Evolutionary conservation across 129 eudicot species (phyloP), one percentile per base, ranked within the genome.

Genomic region (Pittosporum tobira): DNA sequence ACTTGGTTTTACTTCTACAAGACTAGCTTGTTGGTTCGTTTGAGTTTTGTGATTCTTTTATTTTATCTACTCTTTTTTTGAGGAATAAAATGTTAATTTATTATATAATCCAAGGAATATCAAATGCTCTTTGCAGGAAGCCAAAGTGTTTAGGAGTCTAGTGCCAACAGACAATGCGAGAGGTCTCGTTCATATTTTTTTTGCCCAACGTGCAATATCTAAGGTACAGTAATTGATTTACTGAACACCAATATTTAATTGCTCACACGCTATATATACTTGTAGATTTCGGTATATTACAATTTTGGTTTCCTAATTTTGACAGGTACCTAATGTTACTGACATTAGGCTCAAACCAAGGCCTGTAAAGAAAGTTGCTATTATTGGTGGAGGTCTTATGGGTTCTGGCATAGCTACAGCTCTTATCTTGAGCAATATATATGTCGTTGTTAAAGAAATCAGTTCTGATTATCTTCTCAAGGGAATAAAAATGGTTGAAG

Each of bases 381-480:
- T 91, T 21, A 91, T 91, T 57, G 98, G 98, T 56, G 98, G 98
- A 34, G 98, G 98, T 30, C 73, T 91, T 34, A 91, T 91, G 98
- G 98, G 98, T 29, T 91, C 98, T 9, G 98, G 98, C 62, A 91
- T 91, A 49, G 95, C 96, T 49, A 91, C 98, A 6, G 94, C 98
- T 12, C 85, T 91, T 26, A 59, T 87, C 42, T 78, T 91, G 67
- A 71, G 94, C 64, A 74, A 87, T 54, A 76, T 70, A 21, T 65
- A 57, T 19, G 96, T 91, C 62, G 75, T 91, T 59, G 84, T 91
- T 27, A 91, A 91, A 70, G 99, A 91, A 74, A 70, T 91, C 45
- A 91, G 72, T 66, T 79, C 96, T 38, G 96, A 91, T 51, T 91
- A 71, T 70, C 95, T 91, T 62, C 82, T 54, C 4, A 91, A 80